Conservation (phyloP, 2,329 filamentous ascomycete species). For the Talaromyces atroroseus region DNA sequence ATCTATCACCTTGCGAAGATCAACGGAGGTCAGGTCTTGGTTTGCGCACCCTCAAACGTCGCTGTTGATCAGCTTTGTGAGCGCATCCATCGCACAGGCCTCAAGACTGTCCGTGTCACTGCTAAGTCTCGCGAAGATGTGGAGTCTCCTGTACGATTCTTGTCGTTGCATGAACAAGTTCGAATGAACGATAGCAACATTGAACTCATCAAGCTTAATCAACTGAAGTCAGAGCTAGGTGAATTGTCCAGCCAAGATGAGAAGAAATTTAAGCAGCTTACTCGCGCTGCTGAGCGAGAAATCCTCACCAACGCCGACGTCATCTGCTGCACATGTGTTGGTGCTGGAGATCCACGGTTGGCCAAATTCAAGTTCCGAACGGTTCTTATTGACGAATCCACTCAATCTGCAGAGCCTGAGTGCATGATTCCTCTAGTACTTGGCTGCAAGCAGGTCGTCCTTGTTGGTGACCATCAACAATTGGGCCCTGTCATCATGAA, state of each 20-base stretch:
- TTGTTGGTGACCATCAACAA: conserved; percentile 97
- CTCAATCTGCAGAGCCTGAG: conserved; percentile 94
- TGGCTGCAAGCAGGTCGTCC: conserved; percentile 97
- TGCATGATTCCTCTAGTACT: conserved; percentile 98
- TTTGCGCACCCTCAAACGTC: conserved; percentile 96
- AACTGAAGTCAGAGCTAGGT: conserved; percentile 85
- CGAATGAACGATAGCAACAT: conserved; percentile 95
- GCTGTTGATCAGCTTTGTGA: conserved; percentile 97
- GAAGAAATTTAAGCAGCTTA: conserved; percentile 97
- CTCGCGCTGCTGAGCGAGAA: conserved; percentile 87
- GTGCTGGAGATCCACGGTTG: conserved; percentile 89
- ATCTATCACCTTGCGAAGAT: conserved; percentile 97
- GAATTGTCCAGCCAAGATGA: conserved; percentile 94
- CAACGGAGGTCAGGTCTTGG: conserved; percentile 88
- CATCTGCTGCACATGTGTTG: conserved; percentile 97
- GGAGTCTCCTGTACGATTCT: conserved; percentile 93
- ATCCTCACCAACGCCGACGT: conserved; percentile 94
- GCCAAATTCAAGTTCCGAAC: conserved; percentile 98
- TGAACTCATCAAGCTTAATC: conserved; percentile 84
- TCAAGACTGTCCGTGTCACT: conserved; percentile 97
- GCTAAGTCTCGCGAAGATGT: conserved; percentile 98
- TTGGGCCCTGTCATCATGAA: conserved; percentile 99
- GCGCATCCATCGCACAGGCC: conserved; percentile 85
- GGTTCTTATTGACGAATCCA: conserved; percentile 96
- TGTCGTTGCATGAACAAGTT: conserved; percentile 94